These are phyloP conservation scores for Astragalus membranaceus DNA, from an alignment of 306 rosid species.

Conservation along the genomic window DNA sequence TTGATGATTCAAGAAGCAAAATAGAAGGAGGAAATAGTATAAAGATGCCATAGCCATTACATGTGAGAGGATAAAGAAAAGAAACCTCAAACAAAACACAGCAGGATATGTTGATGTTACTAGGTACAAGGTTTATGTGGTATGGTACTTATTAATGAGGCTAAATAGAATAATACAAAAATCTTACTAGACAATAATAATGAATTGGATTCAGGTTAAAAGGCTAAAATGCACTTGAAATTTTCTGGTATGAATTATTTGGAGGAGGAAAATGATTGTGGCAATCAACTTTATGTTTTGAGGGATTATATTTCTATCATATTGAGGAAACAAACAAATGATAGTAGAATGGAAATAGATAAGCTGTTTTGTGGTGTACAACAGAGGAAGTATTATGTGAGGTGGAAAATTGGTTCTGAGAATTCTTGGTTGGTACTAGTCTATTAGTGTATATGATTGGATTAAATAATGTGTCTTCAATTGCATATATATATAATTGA, in stretches of 20 bases:
- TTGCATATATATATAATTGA: background rate
- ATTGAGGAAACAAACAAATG: background rate
- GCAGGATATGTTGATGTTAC: background rate
- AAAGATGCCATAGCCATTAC: constrained; percentile 31
- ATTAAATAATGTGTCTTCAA: background rate
- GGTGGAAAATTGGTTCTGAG: constrained; percentile 14
- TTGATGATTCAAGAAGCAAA: constrained; percentile 1
- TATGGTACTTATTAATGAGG: background rate
- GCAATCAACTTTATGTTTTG: background rate
- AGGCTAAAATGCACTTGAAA: background rate
- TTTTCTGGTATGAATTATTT: background rate
- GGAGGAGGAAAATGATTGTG: background rate
- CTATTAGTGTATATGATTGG: background rate
- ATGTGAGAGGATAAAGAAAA: background rate
- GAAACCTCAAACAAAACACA: background rate
- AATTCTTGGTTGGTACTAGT: background rate
- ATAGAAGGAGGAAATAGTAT: constrained; percentile 10
- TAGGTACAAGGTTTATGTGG: constrained; percentile 4
- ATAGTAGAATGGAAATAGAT: background rate
- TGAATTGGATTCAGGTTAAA: background rate
- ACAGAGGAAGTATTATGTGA: background rate
- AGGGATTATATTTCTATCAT: background rate
- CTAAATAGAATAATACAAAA: background rate
- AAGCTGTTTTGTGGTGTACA: constrained; percentile 16
- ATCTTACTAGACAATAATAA: background rate